Base-by-base conservation (phyloP, 2,329 filamentous ascomycete species). In the Kalaharituber pfeilii region DNA sequence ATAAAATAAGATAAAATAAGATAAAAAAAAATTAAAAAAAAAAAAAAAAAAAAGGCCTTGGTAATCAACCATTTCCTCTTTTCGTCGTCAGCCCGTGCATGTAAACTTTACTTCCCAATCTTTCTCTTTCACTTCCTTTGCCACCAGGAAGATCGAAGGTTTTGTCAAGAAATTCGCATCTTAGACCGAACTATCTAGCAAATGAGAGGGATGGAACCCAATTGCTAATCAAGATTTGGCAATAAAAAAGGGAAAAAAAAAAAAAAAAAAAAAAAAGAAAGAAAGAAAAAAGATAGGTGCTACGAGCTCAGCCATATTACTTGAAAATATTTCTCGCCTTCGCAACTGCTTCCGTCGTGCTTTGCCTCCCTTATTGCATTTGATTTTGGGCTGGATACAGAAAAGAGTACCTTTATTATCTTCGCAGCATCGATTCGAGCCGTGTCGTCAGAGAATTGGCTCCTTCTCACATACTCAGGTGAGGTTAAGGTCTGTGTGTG, bases 161-260 rank as follows among this genome's bases (percentile, higher is more conserved):
- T 44, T 50, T 55, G 55, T 52, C 51, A 57, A 54, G 47, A 51
- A 25, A 18, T 22, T 28, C 8, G 15, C 18, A 8, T 11, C 28
- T 13, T n/a, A 29, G 24, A 3, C 15, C 49, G 25, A 50, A 58
- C 47, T 55, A 52, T 55, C 52, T 55, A 55, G 57, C 54, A 55
- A 42, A 47, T 52, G 47, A 29, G 54, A 52, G 51, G 53, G 51
- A 18, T 39, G 33, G 33, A 39, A 39, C 15, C 33, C 56, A 58
- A 56, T 58, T 57, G 57, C 55, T 58, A 58, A 58, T 57, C 55
- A 28, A 44, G 33, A 49, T 39, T 53, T 59, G 39, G 55, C 42
- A 51, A 55, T 53, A 56, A 52, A 55, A 36, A 53, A 30, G 25
- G 20, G 52, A 55, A 53, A 53, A 44, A 55, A 55, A 11, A 52